Evolutionary conservation across 441 rosid genomes (phyloP), one percentile per base, ranked within the genome.

Genomic region (Gossypium davidsonii): DNA sequence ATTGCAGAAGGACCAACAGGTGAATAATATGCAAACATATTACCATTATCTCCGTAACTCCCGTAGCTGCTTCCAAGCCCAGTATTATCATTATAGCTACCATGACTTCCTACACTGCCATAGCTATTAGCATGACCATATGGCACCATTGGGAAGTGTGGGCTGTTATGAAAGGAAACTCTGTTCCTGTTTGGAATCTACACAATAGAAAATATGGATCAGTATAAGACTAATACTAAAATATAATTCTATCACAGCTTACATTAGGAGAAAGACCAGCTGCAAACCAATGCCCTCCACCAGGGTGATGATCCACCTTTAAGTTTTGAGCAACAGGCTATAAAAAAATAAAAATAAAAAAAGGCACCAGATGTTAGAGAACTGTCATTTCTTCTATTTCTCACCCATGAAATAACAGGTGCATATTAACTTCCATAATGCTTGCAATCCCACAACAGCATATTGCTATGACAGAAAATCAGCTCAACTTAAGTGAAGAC

Each of bases 261-360:
- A 96, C 98, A 81, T 90, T 88, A 72, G 99, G 99, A 79, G 99
- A 96, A 79, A 96, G 97, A 74, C 99, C 99, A 82, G 99, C 98
- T 76, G 99, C 97, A 84, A 93, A 91, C 99, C 99, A 96, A 82
- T 96, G 99, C 83, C 99, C 99, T 67, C 97, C 97, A 72, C 97
- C 99, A 56, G 97, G 98, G 78, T 93, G 97, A 91, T 96, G 99
- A 68, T 90, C 96, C 83, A 96, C 97, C 85, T 88, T 96, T 74
- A 90, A 66, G 76, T 85, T 92, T 82, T 90, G 97, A 81, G 85
- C 73, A 74, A 92, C 96, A 78, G 89, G 86, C 97, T 92, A 68
- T 25, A 77, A 74, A 28, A 56, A 37, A 64, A 53, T 15, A 52
- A 0, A 17, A 17, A 52, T 4, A 18, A 53, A 53, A 28, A 28